These are phyloP conservation scores for Rubroboletus satanas DNA, from an alignment of 768 basidiomycete genomes.

Conservation along the genomic window DNA sequence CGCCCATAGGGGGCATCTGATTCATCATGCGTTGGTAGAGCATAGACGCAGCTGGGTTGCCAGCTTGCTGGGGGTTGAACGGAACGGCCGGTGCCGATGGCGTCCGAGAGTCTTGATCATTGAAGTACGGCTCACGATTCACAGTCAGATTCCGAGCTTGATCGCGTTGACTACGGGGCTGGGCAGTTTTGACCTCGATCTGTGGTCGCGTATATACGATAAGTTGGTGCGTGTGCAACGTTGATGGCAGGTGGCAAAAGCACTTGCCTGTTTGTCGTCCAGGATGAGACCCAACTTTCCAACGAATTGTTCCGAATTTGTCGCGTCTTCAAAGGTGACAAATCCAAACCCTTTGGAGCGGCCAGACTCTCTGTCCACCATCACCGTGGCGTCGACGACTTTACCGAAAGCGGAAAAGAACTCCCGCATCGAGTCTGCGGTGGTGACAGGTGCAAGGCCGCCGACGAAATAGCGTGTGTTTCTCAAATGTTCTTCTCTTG, in stretches of 20 bases:
- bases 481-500: slow-evolving; percentile 71
- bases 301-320: slow-evolving; percentile 61
- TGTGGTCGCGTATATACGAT: slow-evolving; percentile 20
- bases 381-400: slow-evolving; percentile 80
- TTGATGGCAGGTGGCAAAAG: background rate
- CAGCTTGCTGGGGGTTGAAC: slow-evolving; percentile 34
- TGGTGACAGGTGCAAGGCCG: slow-evolving; percentile 63
- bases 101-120: slow-evolving; percentile 35
- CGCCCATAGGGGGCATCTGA: slow-evolving; percentile 43
- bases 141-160: slow-evolving; percentile 39
- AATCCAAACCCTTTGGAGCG: slow-evolving; percentile 84
- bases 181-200: slow-evolving; percentile 84
- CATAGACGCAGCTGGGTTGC: slow-evolving; percentile 33
- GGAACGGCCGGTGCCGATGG: slow-evolving; percentile 31
- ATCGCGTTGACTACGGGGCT: slow-evolving; percentile 63
- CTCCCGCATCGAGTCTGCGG: slow-evolving; percentile 63
- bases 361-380: slow-evolving; percentile 75
- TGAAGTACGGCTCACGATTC: slow-evolving; percentile 30
- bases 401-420: slow-evolving; percentile 74
- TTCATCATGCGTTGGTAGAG: slow-evolving; percentile 37
- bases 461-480: slow-evolving; percentile 83
- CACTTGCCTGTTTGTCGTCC: slow-evolving; percentile 71
- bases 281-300: slow-evolving; percentile 63
- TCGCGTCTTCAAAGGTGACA: slow-evolving; percentile 71
- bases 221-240: background rate